phyloP scores from a whole-genome alignment of 2,329 filamentous ascomycete genomes.

The Macrophomina tecta region DNA sequence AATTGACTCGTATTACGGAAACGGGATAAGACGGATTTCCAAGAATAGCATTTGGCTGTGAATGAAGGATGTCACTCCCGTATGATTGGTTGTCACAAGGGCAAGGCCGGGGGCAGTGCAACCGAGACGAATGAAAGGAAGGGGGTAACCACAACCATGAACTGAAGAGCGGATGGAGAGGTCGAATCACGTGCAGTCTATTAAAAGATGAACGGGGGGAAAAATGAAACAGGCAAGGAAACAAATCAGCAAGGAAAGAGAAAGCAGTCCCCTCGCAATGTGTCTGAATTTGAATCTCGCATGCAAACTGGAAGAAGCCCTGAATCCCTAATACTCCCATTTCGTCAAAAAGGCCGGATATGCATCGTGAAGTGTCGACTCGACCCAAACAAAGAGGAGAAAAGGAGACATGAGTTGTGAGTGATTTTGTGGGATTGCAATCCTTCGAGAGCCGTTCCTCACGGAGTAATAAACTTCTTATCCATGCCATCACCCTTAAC shows the following conservation, averaged over 20 bases:
- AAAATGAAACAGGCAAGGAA: background rate
- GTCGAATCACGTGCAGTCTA: conserved; percentile 20
- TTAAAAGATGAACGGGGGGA: conserved; percentile 19
- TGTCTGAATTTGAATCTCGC: conserved; percentile 29
- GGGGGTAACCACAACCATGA: background rate
- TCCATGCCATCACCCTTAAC: conserved; percentile 29
- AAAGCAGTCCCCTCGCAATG: conserved; percentile 16
- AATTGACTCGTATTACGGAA: background rate
- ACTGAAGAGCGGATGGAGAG: background rate
- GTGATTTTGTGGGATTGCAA: conserved; percentile 36
- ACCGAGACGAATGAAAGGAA: conserved; percentile 1
- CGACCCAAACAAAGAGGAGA: conserved; percentile 29
- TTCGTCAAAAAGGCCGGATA: conserved; percentile 36
- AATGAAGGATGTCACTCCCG: no score
- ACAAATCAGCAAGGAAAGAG: background rate
- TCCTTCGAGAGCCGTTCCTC: conserved; percentile 24
- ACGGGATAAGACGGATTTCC: background rate
- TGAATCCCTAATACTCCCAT: conserved; percentile 29
- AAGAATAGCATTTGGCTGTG: background rate
- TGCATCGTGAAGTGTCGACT: conserved; percentile 35
- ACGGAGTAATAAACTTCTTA: conserved; percentile 27
- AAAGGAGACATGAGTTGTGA: conserved; percentile 29
- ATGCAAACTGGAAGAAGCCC: conserved; percentile 29
- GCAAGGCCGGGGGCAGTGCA: conserved; percentile 13
- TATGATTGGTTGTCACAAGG: conserved; percentile 13